phyloP scores from a whole-genome alignment of 2,329 filamentous ascomycete genomes.

The Cercospora sp. region DNA sequence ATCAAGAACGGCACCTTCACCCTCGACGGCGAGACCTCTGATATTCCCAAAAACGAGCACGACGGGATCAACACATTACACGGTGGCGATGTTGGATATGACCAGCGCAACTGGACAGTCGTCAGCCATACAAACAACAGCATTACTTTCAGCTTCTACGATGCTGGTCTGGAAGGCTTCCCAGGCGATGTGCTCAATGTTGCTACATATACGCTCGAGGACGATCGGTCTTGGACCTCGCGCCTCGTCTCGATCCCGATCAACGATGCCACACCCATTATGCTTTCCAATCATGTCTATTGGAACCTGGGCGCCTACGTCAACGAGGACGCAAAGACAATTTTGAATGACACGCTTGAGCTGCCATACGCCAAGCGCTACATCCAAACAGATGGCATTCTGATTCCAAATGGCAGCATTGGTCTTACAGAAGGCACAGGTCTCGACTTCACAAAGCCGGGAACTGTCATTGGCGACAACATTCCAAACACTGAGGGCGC shows the following conservation, averaged over 20 bases:
- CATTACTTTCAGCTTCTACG: constrained; percentile 74
- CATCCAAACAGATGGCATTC: constrained; percentile 35
- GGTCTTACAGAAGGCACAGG: constrained; percentile 42
- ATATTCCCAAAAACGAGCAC: constrained; percentile 55
- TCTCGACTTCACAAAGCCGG: constrained; percentile 34
- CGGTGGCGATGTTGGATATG: constrained; percentile 55
- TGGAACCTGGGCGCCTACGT: constrained; percentile 82
- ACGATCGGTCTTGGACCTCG: constrained; percentile 66
- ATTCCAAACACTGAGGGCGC: constrained; percentile 31
- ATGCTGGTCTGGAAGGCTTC: constrained; percentile 73
- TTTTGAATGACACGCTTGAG: constrained; percentile 70
- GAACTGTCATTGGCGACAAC: constrained; percentile 29
- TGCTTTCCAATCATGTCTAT: constrained; percentile 75
- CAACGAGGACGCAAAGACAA: constrained; percentile 66
- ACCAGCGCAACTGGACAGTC: constrained; percentile 72
- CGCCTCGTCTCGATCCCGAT: constrained; percentile 70
- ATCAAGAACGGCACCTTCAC: constrained; percentile 59
- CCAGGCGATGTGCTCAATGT: constrained; percentile 74
- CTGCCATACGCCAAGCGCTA: constrained; percentile 61
- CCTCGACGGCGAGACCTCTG: constrained; percentile 49
- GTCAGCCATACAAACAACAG: constrained; percentile 64
- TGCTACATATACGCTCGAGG: constrained; percentile 69
- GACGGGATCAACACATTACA: constrained; percentile 54
- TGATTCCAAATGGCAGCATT: constrained; percentile 43
- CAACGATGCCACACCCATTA: constrained; percentile 77